Conservation (phyloP, 2,329 filamentous ascomycete genomes). For the Colletotrichum camelliae region DNA sequence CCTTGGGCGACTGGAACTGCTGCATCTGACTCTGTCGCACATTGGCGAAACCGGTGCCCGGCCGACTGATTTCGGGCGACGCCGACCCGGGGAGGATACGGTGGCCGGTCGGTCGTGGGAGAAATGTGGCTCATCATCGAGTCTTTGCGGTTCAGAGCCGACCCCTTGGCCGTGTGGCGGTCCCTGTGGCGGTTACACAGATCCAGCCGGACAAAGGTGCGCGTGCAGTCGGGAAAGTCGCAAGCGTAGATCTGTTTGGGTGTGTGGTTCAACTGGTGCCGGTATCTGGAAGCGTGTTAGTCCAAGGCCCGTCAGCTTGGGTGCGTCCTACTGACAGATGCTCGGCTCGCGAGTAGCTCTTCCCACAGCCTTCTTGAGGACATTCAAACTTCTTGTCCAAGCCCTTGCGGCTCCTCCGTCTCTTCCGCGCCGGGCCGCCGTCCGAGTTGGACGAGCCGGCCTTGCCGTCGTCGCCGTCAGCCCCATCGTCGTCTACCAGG, state of each 20-base stretch:
- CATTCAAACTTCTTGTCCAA: constrained; percentile 86
- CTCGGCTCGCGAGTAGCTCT: constrained; percentile 95
- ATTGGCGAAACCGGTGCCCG: constrained; percentile 46
- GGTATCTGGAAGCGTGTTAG: constrained; percentile 59
- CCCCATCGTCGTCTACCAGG: constrained; percentile 43
- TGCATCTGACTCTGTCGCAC: constrained; percentile 44
- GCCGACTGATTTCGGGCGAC: constrained; percentile 54
- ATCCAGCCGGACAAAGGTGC: constrained; percentile 92
- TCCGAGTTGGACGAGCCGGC: constrained; percentile 59
- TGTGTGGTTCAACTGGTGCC: constrained; percentile 94
- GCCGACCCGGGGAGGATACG: constrained; percentile 47
- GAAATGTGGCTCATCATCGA: constrained; percentile 62
- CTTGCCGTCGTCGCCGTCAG: constrained; percentile 44
- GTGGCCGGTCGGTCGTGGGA: constrained; percentile 45
- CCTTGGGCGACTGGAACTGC: constrained; percentile 53
- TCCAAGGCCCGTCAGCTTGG: neutral
- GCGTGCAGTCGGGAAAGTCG: constrained; percentile 88
- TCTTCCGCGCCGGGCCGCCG: constrained; percentile 58
- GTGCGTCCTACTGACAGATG: constrained; percentile 70
- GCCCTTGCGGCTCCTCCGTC: constrained; percentile 76
- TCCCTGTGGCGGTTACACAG: constrained; percentile 86
- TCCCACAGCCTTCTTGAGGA: constrained; percentile 85
- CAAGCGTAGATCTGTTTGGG: constrained; percentile 96
- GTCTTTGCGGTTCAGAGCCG: constrained; percentile 77
- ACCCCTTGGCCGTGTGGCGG: constrained; percentile 80